Evolutionary conservation across 768 basidiomycete species (phyloP), one percentile per base, ranked within the genome.

Genomic region (Lactarius pseudohatsudake): DNA sequence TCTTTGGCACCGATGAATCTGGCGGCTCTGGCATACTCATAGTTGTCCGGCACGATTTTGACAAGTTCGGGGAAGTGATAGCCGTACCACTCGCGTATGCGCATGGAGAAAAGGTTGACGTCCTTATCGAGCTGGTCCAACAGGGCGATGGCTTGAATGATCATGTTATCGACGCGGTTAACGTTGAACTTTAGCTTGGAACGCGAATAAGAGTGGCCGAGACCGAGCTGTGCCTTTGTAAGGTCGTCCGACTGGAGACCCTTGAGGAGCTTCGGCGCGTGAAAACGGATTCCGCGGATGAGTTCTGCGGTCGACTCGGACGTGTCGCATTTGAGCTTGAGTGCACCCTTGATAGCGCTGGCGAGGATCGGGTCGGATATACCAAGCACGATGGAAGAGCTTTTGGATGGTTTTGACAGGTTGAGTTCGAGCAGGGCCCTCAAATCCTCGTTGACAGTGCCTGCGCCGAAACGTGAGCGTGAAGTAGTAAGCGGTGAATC

Each of bases 51-150:
- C 1, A 98, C 94, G 74, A 98, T 82, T 68, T 85, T 89, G 79
- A 96, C 85, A 71, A 98, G 90, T 79, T 98, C 96, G 45, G 96
- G 96, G 83, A 97, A 98, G 77, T 98, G 96, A 81, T 96, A 98
- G 8, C 96, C 96, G 77, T 98, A 98, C 96, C 96, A 98, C 77
- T 98, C 96, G 72, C 96, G 85, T 59, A 97, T 88, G 40, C 96
- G 92, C 96, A 98, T 98, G 22, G 95, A 91, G 77, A 98, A 98
- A 36, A 96, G 87, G 81, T 98, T 98, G 78, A 98, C 94, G 77
- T 98, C 96, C 82, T 98, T 98, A 85, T 98, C 96, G 74, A 98
- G 90, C 74, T 98, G 96, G 80, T 98, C 96, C 73, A 97, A 91
- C 65, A 98, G 88, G 5, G 96, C 92, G 75, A 98, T 98, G 66